Percentiles rank a stretch among this genome's conserved stretches.
Evolutionary conservation across 441 rosid genomes (phyloP).

Genomic region (Bocquillonia castaneifolia): DNA sequence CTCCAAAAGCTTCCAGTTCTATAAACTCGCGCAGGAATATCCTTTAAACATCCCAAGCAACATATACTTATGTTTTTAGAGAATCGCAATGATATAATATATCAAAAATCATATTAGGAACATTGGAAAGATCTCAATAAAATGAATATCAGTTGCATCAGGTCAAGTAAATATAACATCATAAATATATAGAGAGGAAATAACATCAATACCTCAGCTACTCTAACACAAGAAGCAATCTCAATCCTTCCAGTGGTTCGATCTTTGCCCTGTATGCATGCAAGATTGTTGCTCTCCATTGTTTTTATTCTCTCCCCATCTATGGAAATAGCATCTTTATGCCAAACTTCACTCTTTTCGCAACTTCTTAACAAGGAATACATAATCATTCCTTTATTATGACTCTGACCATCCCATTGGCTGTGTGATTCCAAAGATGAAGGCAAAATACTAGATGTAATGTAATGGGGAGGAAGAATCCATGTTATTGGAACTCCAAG

Average conservation of each 20-base stretch:
- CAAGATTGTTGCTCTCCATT: conserved; percentile 55
- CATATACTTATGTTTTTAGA: neutral
- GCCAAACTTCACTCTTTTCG: conserved; percentile 46
- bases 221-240: conserved; percentile 87
- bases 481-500: conserved; percentile 87
- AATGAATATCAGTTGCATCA: too few relatives aligned
- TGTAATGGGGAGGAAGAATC: conserved; percentile 89
- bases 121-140: too few relatives aligned
- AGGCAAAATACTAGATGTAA: conserved; percentile 68
- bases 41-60: neutral
- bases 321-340: conserved; percentile 48
- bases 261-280: conserved; percentile 92
- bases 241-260: conserved; percentile 70
- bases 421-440: conserved; percentile 46
- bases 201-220: conserved; percentile 67
- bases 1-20: conserved; percentile 8
- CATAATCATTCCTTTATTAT: conserved; percentile 52
- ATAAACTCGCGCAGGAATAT: neutral
- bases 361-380: conserved; percentile 69
- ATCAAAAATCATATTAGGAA: conserved; percentile 1
- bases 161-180: neutral
- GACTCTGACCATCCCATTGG: conserved; percentile 55
- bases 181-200: neutral
- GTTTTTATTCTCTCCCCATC: conserved; percentile 69
- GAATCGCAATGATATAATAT: neutral